Evolutionary conservation across 2,329 filamentous ascomycete genomes (phyloP).

Genomic region (Dendrostoma leiphaemia): DNA sequence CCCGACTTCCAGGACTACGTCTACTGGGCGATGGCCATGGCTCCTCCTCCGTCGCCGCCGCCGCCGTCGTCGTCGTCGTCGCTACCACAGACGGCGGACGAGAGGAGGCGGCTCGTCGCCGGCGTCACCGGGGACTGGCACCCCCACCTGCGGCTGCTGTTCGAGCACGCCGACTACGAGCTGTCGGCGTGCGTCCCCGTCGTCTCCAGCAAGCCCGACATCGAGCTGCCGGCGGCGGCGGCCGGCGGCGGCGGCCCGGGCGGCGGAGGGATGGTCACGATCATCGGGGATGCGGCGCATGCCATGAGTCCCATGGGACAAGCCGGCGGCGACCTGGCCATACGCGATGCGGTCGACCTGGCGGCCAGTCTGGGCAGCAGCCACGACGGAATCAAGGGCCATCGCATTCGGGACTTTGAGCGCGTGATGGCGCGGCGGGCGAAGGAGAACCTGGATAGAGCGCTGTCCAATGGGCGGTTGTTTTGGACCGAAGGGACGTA

Average conservation of each 20-base stretch:
- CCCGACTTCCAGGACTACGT: conserved; percentile 29
- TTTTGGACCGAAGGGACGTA: not conserved
- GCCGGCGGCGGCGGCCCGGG: not conserved
- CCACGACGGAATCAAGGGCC: not conserved
- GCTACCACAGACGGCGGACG: not conserved
- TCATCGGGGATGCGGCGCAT: conserved; percentile 19
- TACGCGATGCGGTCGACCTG: not conserved
- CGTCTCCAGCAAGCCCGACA: not conserved
- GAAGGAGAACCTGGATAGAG: not conserved
- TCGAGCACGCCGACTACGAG: not conserved
- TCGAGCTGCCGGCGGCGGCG: not conserved
- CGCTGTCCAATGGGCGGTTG: not conserved
- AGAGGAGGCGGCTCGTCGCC: not conserved
- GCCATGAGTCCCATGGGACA: conserved; percentile 9
- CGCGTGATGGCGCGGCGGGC: not conserved
- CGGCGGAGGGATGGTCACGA: conserved; percentile 1
- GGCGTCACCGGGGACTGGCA: not conserved
- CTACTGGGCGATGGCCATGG: conserved; percentile 30
- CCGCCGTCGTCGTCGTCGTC: not conserved
- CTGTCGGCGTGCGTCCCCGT: conserved; percentile 1
- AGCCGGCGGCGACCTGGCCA: not conserved
- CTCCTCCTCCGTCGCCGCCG: not conserved
- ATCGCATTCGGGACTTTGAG: not conserved
- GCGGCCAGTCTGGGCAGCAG: too few species aligned
- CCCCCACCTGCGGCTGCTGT: not conserved